A percentile compares a stretch with the other conserved stretches of the same genome.
Evolutionary conservation across 305 asterid species (phyloP).

Genomic region (Euphrasia arctica): DNA sequence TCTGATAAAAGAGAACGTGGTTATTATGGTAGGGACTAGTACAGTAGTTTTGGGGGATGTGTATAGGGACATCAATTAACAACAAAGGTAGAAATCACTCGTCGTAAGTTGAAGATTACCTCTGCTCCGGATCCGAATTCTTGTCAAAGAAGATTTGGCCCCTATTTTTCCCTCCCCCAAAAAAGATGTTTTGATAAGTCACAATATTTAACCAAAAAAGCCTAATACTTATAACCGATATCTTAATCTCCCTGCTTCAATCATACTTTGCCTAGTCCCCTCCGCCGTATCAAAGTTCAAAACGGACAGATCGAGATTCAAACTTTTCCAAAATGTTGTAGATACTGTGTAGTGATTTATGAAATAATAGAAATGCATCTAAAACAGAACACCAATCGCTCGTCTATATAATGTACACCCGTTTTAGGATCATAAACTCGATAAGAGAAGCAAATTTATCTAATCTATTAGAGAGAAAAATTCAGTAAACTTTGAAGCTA

Average conservation of each 20-base stretch:
- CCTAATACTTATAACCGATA: background rate
- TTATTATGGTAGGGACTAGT: background rate
- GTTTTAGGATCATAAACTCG: background rate
- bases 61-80: background rate
- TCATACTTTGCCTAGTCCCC: background rate
- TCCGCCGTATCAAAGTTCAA: background rate
- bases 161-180: conserved; percentile 22
- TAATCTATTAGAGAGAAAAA: background rate
- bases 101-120: conserved; percentile 25
- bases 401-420: background rate
- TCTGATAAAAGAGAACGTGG: conserved; percentile 43
- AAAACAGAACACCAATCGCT: background rate
- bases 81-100: conserved; percentile 18
- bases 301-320: background rate
- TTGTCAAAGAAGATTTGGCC: conserved; percentile 33
- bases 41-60: background rate
- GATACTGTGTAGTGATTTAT: background rate
- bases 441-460: background rate
- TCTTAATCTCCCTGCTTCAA: background rate
- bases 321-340: background rate
- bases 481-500: background rate
- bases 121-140: conserved; percentile 29
- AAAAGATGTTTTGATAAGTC: conserved; percentile 12
- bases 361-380: background rate
- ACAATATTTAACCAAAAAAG: conserved; percentile 9